Percentiles rank a stretch among this genome's conserved stretches.
Conservation (phyloP, 129 eudicot species). For the Helianthus annuus region DNA sequence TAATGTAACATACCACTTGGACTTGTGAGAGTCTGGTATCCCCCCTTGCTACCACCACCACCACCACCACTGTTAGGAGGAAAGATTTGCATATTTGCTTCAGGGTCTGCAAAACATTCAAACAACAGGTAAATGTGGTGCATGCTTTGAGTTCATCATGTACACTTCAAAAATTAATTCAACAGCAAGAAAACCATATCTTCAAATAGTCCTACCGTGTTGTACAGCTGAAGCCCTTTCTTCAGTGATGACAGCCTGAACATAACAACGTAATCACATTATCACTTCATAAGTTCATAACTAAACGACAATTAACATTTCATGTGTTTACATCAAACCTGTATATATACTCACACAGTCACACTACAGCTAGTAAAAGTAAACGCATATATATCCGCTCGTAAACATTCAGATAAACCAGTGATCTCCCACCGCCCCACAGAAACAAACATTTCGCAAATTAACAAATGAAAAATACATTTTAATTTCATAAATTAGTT, state of each 20-base stretch:
- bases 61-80: conserved; percentile 64
- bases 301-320: conserved; percentile 1
- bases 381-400: conserved; percentile 1
- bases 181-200: conserved; percentile 2
- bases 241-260: conserved; percentile 81
- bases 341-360: background rate
- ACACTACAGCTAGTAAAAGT: conserved; percentile 12
- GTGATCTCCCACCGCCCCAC: background rate
- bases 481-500: too few relatives aligned
- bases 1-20: conserved; percentile 55
- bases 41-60: conserved; percentile 55
- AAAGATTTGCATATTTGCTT: conserved; percentile 77
- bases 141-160: background rate
- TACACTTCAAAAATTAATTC: background rate
- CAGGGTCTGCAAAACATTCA: conserved; percentile 62
- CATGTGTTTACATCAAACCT: conserved; percentile 8
- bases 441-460: background rate
- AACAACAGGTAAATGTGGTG: conserved; percentile 17
- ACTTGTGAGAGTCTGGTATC: conserved; percentile 66
- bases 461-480: background rate
- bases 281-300: background rate
- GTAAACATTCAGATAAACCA: background rate
- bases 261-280: conserved; percentile 9
- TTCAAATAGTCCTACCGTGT: conserved; percentile 45
- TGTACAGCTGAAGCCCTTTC: conserved; percentile 50